Evolutionary conservation across 768 basidiomycete species (phyloP).

Genomic region (Naganishia vishniacii): DNA sequence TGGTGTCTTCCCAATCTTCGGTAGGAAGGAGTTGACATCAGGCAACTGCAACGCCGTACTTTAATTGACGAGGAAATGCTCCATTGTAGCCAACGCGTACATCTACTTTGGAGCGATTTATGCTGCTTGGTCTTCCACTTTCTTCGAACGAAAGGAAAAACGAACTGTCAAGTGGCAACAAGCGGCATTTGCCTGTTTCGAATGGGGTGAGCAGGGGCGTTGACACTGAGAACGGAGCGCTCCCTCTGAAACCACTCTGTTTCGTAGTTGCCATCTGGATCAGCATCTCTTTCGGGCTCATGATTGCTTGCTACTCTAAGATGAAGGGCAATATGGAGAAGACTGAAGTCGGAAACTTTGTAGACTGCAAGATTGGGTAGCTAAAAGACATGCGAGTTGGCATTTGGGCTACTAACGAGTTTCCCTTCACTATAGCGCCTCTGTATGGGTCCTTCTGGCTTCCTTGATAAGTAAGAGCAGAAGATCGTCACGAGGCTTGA

Average conservation of each 20-base stretch:
- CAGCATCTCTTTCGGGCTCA: conserved; percentile 9
- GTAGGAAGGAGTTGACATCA: background rate
- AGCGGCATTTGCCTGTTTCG: background rate
- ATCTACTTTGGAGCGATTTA: conserved; percentile 3
- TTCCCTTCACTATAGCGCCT: background rate
- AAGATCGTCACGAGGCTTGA: too few relatives aligned
- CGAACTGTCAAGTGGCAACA: conserved; percentile 2
- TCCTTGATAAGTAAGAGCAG: background rate
- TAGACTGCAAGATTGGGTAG: conserved; percentile 6
- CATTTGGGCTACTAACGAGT: background rate
- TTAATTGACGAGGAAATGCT: background rate
- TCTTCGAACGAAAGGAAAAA: conserved; percentile 4
- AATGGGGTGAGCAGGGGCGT: background rate
- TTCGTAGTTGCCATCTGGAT: background rate
- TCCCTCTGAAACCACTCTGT: background rate
- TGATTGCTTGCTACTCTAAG: background rate
- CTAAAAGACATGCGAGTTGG: background rate
- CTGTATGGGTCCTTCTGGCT: background rate
- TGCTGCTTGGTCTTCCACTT: conserved; percentile 6
- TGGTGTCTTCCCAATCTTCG: conserved; percentile 10
- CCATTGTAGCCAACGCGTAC: conserved; percentile 5
- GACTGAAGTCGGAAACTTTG: background rate
- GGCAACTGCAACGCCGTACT: background rate
- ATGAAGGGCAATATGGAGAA: background rate
- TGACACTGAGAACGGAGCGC: too few relatives aligned